phyloP scores from a whole-genome alignment of 2,329 filamentous ascomycete genomes.

The Neoascochyta sp. region DNA sequence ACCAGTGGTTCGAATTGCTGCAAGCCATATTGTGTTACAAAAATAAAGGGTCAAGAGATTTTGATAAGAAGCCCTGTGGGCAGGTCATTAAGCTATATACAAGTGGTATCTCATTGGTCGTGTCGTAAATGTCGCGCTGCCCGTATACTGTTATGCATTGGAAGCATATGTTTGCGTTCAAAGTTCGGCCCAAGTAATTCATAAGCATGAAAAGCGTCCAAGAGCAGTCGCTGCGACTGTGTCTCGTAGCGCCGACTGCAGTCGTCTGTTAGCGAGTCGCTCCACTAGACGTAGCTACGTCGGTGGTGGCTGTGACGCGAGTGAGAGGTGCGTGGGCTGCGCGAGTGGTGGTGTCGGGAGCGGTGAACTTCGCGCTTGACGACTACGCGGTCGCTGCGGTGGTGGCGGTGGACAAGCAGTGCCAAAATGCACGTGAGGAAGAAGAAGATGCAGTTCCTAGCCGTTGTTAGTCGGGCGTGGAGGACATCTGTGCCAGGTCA shows the following conservation, averaged over 20 bases:
- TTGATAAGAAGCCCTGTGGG: neutral
- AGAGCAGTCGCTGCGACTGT: slow-evolving; percentile 21
- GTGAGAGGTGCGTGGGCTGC: slow-evolving; percentile 38
- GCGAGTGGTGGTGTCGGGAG: slow-evolving; percentile 42
- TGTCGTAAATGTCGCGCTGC: slow-evolving; percentile 2
- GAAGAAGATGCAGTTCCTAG: slow-evolving; percentile 39
- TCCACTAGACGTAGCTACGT: slow-evolving; percentile 39
- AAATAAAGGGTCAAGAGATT: too few species aligned
- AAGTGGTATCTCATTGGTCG: slow-evolving; percentile 4
- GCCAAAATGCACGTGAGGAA: slow-evolving; percentile 54
- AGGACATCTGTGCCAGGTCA: neutral
- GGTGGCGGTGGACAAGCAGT: slow-evolving; percentile 51
- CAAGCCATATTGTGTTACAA: too few species aligned
- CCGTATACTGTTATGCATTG: slow-evolving; percentile 1
- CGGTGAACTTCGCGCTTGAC: slow-evolving; percentile 51
- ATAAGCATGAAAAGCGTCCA: slow-evolving; percentile 9
- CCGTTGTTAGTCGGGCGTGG: slow-evolving; percentile 17
- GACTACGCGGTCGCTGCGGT: slow-evolving; percentile 49
- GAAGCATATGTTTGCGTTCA: slow-evolving; percentile 1
- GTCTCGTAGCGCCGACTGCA: too few species aligned
- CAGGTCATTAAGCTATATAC: slow-evolving; percentile 6
- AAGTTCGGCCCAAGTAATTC: slow-evolving; percentile 5
- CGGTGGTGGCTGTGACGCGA: slow-evolving; percentile 32
- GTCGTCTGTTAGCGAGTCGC: too few species aligned
- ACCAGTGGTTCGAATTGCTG: too few species aligned